Evolutionary conservation across 1,139 yeast species (phyloP).

Genomic region (Nakaseomyces sp.): DNA sequence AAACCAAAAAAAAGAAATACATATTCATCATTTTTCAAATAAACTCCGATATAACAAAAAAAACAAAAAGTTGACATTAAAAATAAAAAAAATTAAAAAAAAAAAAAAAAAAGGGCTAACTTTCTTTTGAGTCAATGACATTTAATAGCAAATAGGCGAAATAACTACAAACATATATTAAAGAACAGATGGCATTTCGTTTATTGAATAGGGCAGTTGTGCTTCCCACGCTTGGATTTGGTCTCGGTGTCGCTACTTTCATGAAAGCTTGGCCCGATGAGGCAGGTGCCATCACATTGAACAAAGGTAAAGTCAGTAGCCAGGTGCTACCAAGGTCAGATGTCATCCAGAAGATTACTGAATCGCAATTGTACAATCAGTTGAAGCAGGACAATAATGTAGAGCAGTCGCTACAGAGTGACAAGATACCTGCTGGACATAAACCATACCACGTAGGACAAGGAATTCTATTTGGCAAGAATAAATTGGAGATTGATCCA

Average conservation of each 20-base stretch:
- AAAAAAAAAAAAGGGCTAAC: too few relatives aligned
- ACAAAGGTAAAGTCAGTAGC: slow-evolving; percentile 8
- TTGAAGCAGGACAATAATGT: slow-evolving; percentile 13
- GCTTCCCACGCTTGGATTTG: slow-evolving; percentile 27
- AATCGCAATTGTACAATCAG: slow-evolving; percentile 13
- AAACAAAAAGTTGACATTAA: too few relatives aligned
- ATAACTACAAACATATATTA: too few relatives aligned
- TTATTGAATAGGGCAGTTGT: slow-evolving; percentile 17
- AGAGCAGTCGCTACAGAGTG: slow-evolving; percentile 23
- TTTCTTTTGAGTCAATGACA: too few relatives aligned
- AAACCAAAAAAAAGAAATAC: too few relatives aligned
- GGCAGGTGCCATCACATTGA: slow-evolving; percentile 18
- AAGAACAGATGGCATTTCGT: slow-evolving; percentile 5
- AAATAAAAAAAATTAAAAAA: background rate
- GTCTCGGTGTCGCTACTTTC: slow-evolving; percentile 24
- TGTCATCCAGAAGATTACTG: slow-evolving; percentile 18
- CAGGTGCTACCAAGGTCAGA: slow-evolving; percentile 18
- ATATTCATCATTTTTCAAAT: too few relatives aligned
- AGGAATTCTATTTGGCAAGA: slow-evolving; percentile 56
- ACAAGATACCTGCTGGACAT: slow-evolving; percentile 52
- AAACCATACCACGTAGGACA: slow-evolving; percentile 54
- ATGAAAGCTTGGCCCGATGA: slow-evolving; percentile 30
- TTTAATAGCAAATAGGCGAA: too few relatives aligned
- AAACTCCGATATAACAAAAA: too few relatives aligned
- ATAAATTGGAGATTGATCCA: slow-evolving; percentile 60